Percentiles rank a stretch among this genome's conserved stretches.
Evolutionary conservation across 2,329 filamentous ascomycete species (phyloP).

Genomic region (Emericellopsis atlantica): DNA sequence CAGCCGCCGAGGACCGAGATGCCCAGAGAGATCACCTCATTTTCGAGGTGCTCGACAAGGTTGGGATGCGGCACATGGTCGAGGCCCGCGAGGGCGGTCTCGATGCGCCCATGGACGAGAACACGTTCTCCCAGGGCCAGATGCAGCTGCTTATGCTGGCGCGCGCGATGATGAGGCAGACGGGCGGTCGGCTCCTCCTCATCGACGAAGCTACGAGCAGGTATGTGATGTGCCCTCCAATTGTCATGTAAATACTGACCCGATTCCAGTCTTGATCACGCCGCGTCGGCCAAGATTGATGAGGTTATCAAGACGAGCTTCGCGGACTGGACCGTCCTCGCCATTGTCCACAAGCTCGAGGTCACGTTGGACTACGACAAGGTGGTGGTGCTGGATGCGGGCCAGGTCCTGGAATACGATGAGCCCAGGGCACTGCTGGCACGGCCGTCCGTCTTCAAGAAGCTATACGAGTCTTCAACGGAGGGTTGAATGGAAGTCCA

Average conservation of each 20-base stretch:
- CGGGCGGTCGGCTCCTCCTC: conserved; percentile 17
- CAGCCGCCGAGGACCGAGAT: too few species aligned
- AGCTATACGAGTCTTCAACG: conserved; percentile 3
- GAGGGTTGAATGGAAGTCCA: too few species aligned
- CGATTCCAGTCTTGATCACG: too few species aligned
- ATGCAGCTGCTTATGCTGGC: conserved; percentile 52
- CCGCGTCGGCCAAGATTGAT: conserved; percentile 10
- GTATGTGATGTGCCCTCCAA: too few species aligned
- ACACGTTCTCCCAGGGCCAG: conserved; percentile 44
- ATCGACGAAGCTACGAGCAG: conserved; percentile 28
- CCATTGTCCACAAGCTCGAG: conserved; percentile 16
- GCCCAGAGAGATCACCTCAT: conserved; percentile 9
- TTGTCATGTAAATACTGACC: too few species aligned
- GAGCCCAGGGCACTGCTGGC: conserved; percentile 11
- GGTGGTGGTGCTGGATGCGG: conserved; percentile 14
- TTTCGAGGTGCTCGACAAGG: conserved; percentile 17
- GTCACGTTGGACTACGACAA: conserved; percentile 12
- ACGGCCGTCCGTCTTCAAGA: conserved; percentile 8
- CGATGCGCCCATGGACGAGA: conserved; percentile 24
- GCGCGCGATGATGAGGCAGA: conserved; percentile 36
- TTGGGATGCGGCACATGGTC: conserved; percentile 19
- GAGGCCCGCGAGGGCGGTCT: conserved; percentile 18
- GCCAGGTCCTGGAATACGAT: conserved; percentile 12
- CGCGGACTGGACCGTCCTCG: conserved; percentile 12
- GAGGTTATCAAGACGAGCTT: conserved; percentile 9